A percentile compares a stretch with the other conserved stretches of the same genome.
Evolutionary conservation across 2,329 filamentous ascomycete species (phyloP).

Genomic region (Chaetomium globosum): DNA sequence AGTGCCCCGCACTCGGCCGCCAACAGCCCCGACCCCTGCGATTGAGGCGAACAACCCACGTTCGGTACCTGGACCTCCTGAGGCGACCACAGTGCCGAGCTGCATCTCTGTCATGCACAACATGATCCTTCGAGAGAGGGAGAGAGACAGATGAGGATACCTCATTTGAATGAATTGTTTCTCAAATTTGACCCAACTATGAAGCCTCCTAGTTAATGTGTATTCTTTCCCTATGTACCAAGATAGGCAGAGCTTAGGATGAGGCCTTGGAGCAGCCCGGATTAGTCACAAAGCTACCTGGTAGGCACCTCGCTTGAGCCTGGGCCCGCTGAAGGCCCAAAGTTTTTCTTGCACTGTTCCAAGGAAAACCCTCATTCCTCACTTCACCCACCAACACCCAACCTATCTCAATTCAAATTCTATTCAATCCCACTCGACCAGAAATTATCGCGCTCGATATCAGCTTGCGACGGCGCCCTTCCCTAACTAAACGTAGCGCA

Average conservation of each 20-base stretch:
- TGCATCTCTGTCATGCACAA: neutral
- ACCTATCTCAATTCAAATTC: constrained; percentile 12
- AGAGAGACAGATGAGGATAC: neutral
- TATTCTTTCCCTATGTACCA: neutral
- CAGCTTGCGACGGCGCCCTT: constrained; percentile 14
- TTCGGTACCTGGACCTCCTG: constrained; percentile 6
- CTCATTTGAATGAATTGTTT: neutral
- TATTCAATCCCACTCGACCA: constrained; percentile 1
- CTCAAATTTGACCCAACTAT: neutral
- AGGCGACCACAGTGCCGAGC: neutral
- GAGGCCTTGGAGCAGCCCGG: constrained; percentile 11
- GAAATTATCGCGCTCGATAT: neutral
- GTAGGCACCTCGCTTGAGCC: constrained; percentile 23
- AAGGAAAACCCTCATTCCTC: constrained; percentile 30
- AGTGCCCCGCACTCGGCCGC: neutral
- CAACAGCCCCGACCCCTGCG: constrained; percentile 7
- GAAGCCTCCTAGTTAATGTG: neutral
- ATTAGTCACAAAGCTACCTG: constrained; percentile 25
- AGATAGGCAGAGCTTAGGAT: neutral
- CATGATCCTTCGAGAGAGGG: neutral
- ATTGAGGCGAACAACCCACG: constrained; percentile 6
- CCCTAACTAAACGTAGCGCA: constrained; percentile 18
- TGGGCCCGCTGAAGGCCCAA: constrained; percentile 23
- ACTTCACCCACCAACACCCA: neutral
- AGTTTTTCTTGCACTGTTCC: constrained; percentile 24